phyloP scores from a whole-genome alignment of 495 filamentous ascomycete species.

The Cetradonia linearis region DNA sequence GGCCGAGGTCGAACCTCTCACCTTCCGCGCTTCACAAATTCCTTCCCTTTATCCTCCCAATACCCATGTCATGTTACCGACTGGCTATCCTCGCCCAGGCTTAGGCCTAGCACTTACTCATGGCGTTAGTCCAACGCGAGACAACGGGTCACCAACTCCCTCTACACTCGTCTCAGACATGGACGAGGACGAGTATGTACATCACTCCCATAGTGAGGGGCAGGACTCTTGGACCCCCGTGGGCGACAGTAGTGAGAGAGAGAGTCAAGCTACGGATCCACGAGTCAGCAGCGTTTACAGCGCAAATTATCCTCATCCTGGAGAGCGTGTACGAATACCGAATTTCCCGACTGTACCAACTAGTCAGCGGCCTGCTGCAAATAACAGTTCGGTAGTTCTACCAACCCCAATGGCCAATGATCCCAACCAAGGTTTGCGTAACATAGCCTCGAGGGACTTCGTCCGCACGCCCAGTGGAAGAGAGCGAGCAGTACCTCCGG shows the following conservation, averaged over 20 bases:
- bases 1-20: conserved; percentile 25
- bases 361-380: conserved; percentile 18
- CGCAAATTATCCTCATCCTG: conserved; percentile 23
- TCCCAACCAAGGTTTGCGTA: conserved; percentile 17
- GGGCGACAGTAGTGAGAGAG: conserved; percentile 14
- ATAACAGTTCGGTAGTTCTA: conserved; percentile 6
- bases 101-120: conserved; percentile 21
- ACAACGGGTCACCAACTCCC: conserved; percentile 21
- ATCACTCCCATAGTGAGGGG: conserved; percentile 21
- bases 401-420: conserved; percentile 10
- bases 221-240: conserved; percentile 25
- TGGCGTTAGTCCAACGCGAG: conserved; percentile 8
- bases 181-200: conserved; percentile 21
- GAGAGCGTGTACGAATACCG: conserved; percentile 24
- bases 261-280: conserved; percentile 19
- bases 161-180: conserved; percentile 25
- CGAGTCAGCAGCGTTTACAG: conserved; percentile 22
- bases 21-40: conserved; percentile 20
- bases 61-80: conserved; percentile 14
- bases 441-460: conserved; percentile 21
- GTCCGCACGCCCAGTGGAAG: conserved; percentile 14
- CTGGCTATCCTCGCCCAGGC: conserved; percentile 17
- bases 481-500: conserved; percentile 2
- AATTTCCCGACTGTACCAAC: conserved; percentile 24
- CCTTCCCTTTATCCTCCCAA: conserved; percentile 17